Conservation (phyloP, 805 yeast species). For the Candida mattraensis region DNA sequence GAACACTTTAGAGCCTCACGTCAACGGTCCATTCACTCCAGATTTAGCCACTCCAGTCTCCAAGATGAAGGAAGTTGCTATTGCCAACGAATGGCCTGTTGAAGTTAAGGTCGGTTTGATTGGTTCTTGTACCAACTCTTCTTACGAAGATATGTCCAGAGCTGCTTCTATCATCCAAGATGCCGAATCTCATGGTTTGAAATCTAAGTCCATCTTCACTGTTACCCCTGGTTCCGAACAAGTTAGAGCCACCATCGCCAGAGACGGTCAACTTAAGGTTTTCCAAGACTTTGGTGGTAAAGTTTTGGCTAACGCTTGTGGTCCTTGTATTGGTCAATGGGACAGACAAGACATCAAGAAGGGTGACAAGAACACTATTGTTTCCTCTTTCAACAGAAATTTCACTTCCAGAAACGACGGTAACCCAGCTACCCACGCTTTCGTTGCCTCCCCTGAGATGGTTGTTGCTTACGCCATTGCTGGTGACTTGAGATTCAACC, state of each 20-base stretch:
- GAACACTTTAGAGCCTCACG: conserved; percentile 85
- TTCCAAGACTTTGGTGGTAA: conserved; percentile 87
- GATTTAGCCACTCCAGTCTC: conserved; percentile 94
- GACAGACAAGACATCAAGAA: conserved; percentile 76
- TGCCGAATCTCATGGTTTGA: conserved; percentile 82
- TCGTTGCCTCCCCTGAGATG: conserved; percentile 97
- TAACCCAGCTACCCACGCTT: conserved; percentile 95
- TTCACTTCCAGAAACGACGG: conserved; percentile 98
- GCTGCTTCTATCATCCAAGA: conserved; percentile 88
- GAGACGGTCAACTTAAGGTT: conserved; percentile 85
- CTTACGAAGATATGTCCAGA: conserved; percentile 97
- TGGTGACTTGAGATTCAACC: conserved; percentile 91
- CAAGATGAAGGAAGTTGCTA: conserved; percentile 69
- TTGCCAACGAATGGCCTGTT: conserved; percentile 80
- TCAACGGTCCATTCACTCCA: conserved; percentile 98
- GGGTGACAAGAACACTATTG: conserved; percentile 79
- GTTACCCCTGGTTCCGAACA: conserved; percentile 99
- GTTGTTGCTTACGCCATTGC: conserved; percentile 97
- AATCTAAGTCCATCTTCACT: conserved; percentile 87
- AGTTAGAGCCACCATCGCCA: conserved; percentile 92
- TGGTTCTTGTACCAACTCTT: conserved; percentile 98
- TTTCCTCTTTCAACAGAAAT: conserved; percentile 96
- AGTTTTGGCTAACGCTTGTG: conserved; percentile 87
- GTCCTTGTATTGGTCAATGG: conserved; percentile 50
- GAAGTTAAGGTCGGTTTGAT: conserved; percentile 89